Conservation (phyloP, 163 green algal species). For the Smithsoniella earleae region DNA sequence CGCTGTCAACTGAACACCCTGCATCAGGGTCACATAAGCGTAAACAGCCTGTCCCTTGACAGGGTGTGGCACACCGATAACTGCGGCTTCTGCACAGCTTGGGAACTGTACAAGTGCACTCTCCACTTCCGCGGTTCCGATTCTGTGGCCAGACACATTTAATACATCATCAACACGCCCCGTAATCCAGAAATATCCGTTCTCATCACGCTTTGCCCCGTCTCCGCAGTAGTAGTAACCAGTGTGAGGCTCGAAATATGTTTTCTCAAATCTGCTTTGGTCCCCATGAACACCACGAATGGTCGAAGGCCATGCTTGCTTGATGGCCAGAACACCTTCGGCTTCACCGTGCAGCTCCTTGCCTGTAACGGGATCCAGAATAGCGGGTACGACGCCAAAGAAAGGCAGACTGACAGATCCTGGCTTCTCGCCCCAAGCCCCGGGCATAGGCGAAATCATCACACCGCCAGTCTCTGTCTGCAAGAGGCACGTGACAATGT, state of each 20-base stretch:
- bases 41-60: constrained; percentile 95
- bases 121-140: constrained; percentile 88
- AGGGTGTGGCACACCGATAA: constrained; percentile 68
- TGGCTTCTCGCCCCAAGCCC: constrained; percentile 55
- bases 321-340: constrained; percentile 60
- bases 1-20: constrained; percentile 34
- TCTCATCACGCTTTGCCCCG: constrained; percentile 64
- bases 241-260: constrained; percentile 74
- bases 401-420: constrained; percentile 74
- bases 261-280: constrained; percentile 70
- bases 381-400: constrained; percentile 65
- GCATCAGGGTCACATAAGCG: constrained; percentile 74
- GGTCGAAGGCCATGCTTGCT: constrained; percentile 59
- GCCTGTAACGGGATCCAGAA: constrained; percentile 67
- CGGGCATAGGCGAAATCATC: constrained; percentile 78
- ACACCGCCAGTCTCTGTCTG: constrained; percentile 78
- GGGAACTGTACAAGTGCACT: constrained; percentile 68
- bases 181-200: constrained; percentile 94
- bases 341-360: constrained; percentile 54
- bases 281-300: constrained; percentile 68
- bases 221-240: constrained; percentile 91
- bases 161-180: constrained; percentile 92
- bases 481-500: not conserved
- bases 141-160: constrained; percentile 80
- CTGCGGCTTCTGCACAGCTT: constrained; percentile 62